Conservation (phyloP, 345 rosid species). For the Turnera subulata region DNA sequence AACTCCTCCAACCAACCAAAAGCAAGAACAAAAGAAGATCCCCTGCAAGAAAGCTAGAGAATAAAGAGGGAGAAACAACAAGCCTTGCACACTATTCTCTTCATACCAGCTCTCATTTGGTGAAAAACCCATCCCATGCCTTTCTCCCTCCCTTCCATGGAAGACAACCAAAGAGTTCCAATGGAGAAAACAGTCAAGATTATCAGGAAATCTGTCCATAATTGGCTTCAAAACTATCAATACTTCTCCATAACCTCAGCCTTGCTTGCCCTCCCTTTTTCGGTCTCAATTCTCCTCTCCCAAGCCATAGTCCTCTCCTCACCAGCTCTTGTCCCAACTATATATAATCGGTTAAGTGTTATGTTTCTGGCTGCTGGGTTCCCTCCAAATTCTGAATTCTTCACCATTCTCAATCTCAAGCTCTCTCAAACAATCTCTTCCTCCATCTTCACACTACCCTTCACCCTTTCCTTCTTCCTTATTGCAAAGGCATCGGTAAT, state of each 20-base stretch:
- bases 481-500: conserved; percentile 60
- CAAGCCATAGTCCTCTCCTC: conserved; percentile 34
- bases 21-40: too few species aligned
- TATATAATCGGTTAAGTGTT: conserved; percentile 33
- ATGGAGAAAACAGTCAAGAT: conserved; percentile 52
- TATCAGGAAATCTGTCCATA: conserved; percentile 61
- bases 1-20: conserved; percentile 10
- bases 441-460: conserved; percentile 57
- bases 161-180: conserved; percentile 23
- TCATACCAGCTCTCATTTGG: background rate
- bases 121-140: conserved; percentile 1
- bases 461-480: conserved; percentile 67
- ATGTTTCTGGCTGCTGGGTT: conserved; percentile 67
- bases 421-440: conserved; percentile 73
- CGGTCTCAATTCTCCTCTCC: conserved; percentile 56
- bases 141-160: conserved; percentile 1
- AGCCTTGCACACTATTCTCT: background rate
- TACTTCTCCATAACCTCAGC: conserved; percentile 56
- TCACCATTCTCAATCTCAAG: conserved; percentile 50
- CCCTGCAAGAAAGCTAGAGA: background rate
- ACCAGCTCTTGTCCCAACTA: conserved; percentile 21
- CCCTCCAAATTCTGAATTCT: conserved; percentile 51
- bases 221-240: conserved; percentile 57
- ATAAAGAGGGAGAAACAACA: background rate
- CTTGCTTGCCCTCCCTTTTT: conserved; percentile 47